Evolutionary conservation across 2,329 filamentous ascomycete species (phyloP), one percentile per base, ranked within the genome.

Genomic region (Diaporthe vaccinii): DNA sequence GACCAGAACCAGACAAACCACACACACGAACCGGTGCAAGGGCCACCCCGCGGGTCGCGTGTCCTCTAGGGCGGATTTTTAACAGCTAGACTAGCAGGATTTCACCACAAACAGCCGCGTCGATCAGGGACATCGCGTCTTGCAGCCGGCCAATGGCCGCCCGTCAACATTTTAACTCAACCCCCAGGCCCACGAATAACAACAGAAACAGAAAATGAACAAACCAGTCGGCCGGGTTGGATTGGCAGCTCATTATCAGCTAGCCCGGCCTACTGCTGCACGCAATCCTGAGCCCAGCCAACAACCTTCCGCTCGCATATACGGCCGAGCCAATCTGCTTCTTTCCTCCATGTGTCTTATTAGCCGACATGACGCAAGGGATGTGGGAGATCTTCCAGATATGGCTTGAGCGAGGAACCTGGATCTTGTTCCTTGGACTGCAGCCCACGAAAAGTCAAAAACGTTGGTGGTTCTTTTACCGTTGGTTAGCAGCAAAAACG

Each of bases 71-170:
- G 61, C 34, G 41, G 41, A 22, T 49, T 34, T 67, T 67, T 49
- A 22, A 34, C 20, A 44, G 39, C 39, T 6, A 41, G 0, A 3
- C 41, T 49, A 67, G 61, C 61, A 49, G 41, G 41, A 67, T 49
- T 34, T 75, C 36, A 39, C 10, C 51, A 39, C 34, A 36, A 20
- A 36, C 57, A 73, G 74, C 74, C 74, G 70, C 70, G 71, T 57
- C 62, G 28, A 62, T 53, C 62, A 69, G 70, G 71, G 74, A 25
- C 53, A 51, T 44, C 70, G 74, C 71, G 71, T 70, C 57, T 51
- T 44, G 22, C 34, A 31, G 49, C 65, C 49, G 49, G 49, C 65
- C 65, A 69, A 69, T 69, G 8, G 65, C 12, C 65, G 28, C 8
- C 46, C 9, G 31, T 25, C 25, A 31, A 22, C 49, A 53, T 68